Conservation (phyloP, 2,329 filamentous ascomycete genomes). For the Furcasterigmium sp. region DNA sequence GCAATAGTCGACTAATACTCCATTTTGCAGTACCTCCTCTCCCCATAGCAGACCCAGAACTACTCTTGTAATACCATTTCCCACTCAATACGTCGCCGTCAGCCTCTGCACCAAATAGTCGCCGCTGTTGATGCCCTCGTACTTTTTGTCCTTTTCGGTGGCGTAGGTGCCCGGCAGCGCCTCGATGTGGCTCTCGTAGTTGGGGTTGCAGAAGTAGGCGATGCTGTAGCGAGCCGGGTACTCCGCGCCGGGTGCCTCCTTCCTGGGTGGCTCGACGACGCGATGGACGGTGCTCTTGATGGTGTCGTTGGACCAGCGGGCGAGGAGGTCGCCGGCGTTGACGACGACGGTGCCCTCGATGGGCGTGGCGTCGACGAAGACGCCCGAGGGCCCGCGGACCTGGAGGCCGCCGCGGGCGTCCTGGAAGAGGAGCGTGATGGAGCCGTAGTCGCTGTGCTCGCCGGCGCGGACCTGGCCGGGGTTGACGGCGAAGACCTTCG, state of each 20-base stretch:
- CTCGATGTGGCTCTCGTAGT: slow-evolving; percentile 70
- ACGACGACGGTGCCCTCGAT: slow-evolving; percentile 79
- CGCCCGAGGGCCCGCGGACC: slow-evolving; percentile 64
- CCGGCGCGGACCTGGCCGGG: slow-evolving; percentile 70
- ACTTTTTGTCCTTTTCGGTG: slow-evolving; percentile 66
- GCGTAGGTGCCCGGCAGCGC: slow-evolving; percentile 74
- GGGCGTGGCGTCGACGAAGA: slow-evolving; percentile 77
- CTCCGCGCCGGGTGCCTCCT: slow-evolving; percentile 41
- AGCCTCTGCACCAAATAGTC: slow-evolving; percentile 77
- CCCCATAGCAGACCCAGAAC: too few species aligned
- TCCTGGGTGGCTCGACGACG: slow-evolving; percentile 76
- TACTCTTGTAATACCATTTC: too few species aligned
- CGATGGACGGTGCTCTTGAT: slow-evolving; percentile 89
- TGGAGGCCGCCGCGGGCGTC: slow-evolving; percentile 51
- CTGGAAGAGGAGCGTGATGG: slow-evolving; percentile 58
- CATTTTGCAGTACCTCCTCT: too few species aligned
- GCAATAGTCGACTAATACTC: too few species aligned
- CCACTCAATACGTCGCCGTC: slow-evolving; percentile 60
- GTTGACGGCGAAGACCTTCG: slow-evolving; percentile 60
- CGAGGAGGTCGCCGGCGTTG: slow-evolving; percentile 82
- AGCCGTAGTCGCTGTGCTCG: slow-evolving; percentile 66
- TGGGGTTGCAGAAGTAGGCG: slow-evolving; percentile 89
- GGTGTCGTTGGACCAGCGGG: slow-evolving; percentile 84
- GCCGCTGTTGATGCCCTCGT: slow-evolving; percentile 69
- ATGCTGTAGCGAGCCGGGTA: slow-evolving; percentile 82